Evolutionary conservation across 257 asterid species (phyloP), one percentile per base, ranked within the genome.

Genomic region (Striga asiatica): DNA sequence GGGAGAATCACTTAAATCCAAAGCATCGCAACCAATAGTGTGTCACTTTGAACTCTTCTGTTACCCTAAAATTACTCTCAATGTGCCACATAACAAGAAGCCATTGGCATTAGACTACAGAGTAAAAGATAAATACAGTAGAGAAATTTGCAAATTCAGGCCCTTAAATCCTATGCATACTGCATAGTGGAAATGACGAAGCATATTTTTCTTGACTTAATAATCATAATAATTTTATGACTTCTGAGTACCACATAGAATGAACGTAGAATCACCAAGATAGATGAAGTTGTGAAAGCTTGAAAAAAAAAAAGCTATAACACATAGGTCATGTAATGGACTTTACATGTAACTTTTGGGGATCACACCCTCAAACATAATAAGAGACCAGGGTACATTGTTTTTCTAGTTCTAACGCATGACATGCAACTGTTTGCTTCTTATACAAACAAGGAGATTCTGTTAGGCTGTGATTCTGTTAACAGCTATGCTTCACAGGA

Each of bases 181-280:
- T 52, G 55, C 52, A 62, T 22, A 39, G 43, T 37, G 16, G 43
- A 64, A 53, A 49, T 31, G 29, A 47, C 25, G 37, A 32, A 32
- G 47, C 22, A 17, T 52, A 55, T 12, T 55, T 29, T 25, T 37
- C 57, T 31, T 43, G 27, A 54, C 32, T 41, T 41, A 16, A 24
- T 35, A 27, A 20, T 18, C 45, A 24, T 35, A 27, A 20, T 18
- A 51, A 37, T 56, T 24, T 32, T 45, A 28, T 12, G 67, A n/a
- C 24, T 47, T 6, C 32, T 16, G 12, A 37, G 19, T 64, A 28
- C 22, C 64, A 49, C 13, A 31, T 32, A 50, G 29, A 38, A 66
- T 60, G 62, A 53, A 34, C 51, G 51, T 54, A 58, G 29, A 47
- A 31, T 42, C 69, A 63, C 47, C 37, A 27, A 46, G 31, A 14